Base-by-base conservation (phyloP, 768 basidiomycete genomes). In the Phanerodontia chrysosporium region DNA sequence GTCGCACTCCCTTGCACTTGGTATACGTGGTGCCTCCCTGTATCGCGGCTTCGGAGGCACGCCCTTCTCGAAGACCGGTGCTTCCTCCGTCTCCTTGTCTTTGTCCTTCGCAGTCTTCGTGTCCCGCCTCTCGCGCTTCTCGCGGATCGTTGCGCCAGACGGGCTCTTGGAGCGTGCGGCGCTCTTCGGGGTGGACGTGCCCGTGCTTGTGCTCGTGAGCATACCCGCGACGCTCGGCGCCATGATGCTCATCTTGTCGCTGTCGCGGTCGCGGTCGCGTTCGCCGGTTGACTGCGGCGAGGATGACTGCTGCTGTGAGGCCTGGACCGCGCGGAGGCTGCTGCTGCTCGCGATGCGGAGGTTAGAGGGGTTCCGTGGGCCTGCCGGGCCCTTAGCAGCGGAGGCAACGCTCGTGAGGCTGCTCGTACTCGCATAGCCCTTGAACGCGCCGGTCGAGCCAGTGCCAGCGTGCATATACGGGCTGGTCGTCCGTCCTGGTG, bases 1-100 rank as follows among this genome's bases (percentile, higher is more conserved):
- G 52, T 81, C 77, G 5, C 76, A 82, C 44, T 87, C 79, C 66
- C 81, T 80, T 53, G 78, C 81, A 63, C 88, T 80, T 1, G 86
- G 85, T 12, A 90, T 68, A 22, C 80, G 80, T 1, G 89, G 89
- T 5, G 72, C 81, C 21, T 72, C 71, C 13, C 81, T 76, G n/a
- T 73, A 64, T 39, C 74, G 77, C 28, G 68, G 76, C 58, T 74
- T 64, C 16, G 72, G 59, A n/a, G 51, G 63, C 22, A 46, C 35
- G 24, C 36, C 48, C 49, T 48, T 57, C 51, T 53, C 51, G 10
- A 53, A 6, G 14, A 21, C 32, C 5, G 21, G 21, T 10, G 10
- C 32, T n/a, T 53, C 51, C 51, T 36, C 36, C 2, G 7, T 5
- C 4, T 51, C 51, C 52, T 45, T 24, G 6, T 42, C 32, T 10